Base-by-base conservation (phyloP, 1,284 basidiomycete genomes). In the Kwoniella shivajii region DNA sequence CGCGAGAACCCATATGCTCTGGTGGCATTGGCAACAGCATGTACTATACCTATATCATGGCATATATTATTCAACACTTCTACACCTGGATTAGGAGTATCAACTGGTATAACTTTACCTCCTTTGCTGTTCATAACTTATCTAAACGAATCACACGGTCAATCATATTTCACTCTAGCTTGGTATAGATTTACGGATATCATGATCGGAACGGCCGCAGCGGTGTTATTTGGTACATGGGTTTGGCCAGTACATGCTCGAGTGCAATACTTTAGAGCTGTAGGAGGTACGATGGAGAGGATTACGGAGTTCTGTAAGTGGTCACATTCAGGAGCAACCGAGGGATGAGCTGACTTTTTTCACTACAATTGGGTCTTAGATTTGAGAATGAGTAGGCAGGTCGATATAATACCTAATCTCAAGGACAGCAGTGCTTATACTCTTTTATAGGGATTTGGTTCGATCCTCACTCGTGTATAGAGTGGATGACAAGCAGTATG, bases 81-180 rank as follows among this genome's bases (percentile, higher is more conserved):
- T n/a, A 59, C 54, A 29, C 67, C 67, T 3, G 57, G 53, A 6
- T 39, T 82, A 6, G 80, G 78, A 1, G 67, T 75, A 14, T 77
- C 81, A 5, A 74, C 76, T 67, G 77, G 76, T 6, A 76, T 79
- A 54, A 78, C 78, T 0, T 58, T 79, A 3, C 72, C 77, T 7
- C 76, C 78, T 0, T 60, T 82, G 5, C 48, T 81, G 7, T 78
- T 81, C 50, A 72, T 81, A 18, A 65, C 75, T 0, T 79, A 78
- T 49, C 65, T 80, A 6, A 63, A 61, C 4, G 56, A 66, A 0
- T 47, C 54, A 5, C 44, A 63, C 3, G 71, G 69, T 20, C 60
- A 64, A 29, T 57, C 63, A 3, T 39, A 60, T 37, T 74, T 71
- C 51, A 57, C 56, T 16, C 45, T 78, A 4, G 70, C 76, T 1